Evolutionary conservation across 2,329 filamentous ascomycete species (phyloP).

Genomic region (Aspergillus piperis): DNA sequence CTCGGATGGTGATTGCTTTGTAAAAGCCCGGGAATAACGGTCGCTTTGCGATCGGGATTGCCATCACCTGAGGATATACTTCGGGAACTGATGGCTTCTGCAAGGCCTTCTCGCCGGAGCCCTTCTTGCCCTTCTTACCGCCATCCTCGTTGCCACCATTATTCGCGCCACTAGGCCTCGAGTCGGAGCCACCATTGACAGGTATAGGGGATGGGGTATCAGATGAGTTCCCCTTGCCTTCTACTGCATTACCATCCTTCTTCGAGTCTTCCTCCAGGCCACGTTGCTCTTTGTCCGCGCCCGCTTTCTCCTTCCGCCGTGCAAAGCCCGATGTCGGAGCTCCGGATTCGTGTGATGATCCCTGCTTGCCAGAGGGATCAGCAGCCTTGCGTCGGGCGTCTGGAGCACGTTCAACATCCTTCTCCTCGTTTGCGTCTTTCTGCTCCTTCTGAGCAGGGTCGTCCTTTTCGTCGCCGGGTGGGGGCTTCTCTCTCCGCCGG

Average conservation of each 20-base stretch:
- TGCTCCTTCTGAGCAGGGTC: constrained; percentile 31
- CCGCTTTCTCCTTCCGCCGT: constrained; percentile 45
- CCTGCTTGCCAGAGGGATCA: constrained; percentile 36
- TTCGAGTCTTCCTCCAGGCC: constrained; percentile 43
- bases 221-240: constrained; percentile 51
- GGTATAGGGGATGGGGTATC: constrained; percentile 51
- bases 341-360: constrained; percentile 28
- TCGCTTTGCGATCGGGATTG: constrained; percentile 90
- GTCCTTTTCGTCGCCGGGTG: constrained; percentile 44
- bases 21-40: constrained; percentile 97
- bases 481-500: constrained; percentile 59
- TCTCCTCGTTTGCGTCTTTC: constrained; percentile 33
- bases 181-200: constrained; percentile 39
- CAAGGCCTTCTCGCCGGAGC: constrained; percentile 69
- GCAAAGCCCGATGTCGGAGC: constrained; percentile 36
- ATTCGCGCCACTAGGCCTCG: constrained; percentile 58
- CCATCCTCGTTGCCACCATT: constrained; percentile 60
- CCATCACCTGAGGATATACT: constrained; percentile 95
- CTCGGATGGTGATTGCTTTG: constrained; percentile 95
- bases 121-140: constrained; percentile 70
- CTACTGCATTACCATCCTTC: constrained; percentile 39
- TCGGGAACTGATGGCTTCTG: constrained; percentile 90
- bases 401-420: constrained; percentile 48
- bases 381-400: constrained; percentile 45
- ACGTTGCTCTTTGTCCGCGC: constrained; percentile 42